Evolutionary conservation across 2,329 filamentous ascomycete species (phyloP), one percentile per base, ranked within the genome.

Genomic region (Dactylonectria macrodidyma): DNA sequence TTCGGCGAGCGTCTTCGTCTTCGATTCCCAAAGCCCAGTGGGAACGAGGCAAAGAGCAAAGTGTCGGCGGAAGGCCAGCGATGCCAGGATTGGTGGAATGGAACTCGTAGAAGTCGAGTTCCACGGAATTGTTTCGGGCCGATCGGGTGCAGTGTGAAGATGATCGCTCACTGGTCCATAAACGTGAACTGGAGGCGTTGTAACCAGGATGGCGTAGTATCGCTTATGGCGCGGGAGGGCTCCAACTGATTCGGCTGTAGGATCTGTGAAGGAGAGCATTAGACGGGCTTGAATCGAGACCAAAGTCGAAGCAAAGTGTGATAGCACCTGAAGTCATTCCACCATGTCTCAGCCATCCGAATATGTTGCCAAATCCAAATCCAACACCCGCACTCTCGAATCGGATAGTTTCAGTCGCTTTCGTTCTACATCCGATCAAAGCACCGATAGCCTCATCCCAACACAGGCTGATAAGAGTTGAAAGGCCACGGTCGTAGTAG

Each of bases 101-200:
- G 14, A n/a, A 6, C 47, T 50, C 14, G 33, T 41, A 2, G 38
- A 38, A 50, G 56, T 65, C 11, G 56, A 36, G 3, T 47, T 14
- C 56, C 22, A 55, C 24, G 56, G 50, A 48, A 65, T 54, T 12
- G 26, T 22, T 3, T 55, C 30, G 1, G 56, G 38, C 12, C 36
- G 30, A 8, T 65, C 62, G 19, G 12, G 34, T 38, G 11, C 19
- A 5, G 16, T 41, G 16, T 46, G 51, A 14, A 55, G 41, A n/a
- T 59, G 62, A 19, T 65, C 62, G 16, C 62, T 65, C 30, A 65
- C 22, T n/a, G 62, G 62, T n/a, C 56, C 62, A 44, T 65, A 65
- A 7, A 55, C 38, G 22, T 65, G 62, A 9, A 46, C 38, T 11
- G 48, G 34, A 6, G 62, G 55, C 4, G 55, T 65, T 16, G 62